These are phyloP conservation scores for Andrographis paniculata DNA, from an alignment of 305 asterid species.

Conservation along the genomic window DNA sequence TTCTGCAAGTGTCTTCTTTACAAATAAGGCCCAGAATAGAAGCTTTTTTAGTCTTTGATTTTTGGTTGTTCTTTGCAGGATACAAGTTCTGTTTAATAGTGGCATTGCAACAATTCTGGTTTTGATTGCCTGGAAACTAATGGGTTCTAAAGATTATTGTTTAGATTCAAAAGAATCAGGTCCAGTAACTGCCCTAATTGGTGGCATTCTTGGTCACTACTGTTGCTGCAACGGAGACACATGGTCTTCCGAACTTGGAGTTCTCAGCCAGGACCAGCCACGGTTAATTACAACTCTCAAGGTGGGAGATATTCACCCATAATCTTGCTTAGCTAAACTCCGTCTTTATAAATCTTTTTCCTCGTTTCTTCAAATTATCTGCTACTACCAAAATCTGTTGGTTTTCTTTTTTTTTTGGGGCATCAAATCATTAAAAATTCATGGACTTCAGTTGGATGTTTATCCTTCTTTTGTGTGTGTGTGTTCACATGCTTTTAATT, in stretches of 20 bases:
- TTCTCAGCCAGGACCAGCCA: conserved; percentile 85
- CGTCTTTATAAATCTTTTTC: not conserved
- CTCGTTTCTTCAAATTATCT: not conserved
- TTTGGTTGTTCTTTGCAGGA: conserved; percentile 43
- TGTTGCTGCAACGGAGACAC: conserved; percentile 96
- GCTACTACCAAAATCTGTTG: too few relatives aligned
- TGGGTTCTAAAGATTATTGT: conserved; percentile 62
- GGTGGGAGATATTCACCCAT: conserved; percentile 44
- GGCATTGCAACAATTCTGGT: conserved; percentile 62
- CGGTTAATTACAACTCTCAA: conserved; percentile 69
- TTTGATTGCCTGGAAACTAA: conserved; percentile 49
- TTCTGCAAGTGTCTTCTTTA: conserved; percentile 1
- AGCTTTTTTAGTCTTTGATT: conserved; percentile 6
- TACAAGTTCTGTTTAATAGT: conserved; percentile 75
- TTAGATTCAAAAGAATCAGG: conserved; percentile 68
- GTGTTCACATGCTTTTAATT: too few relatives aligned
- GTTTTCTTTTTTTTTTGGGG: too few relatives aligned
- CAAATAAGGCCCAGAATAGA: conserved; percentile 1
- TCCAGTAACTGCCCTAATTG: conserved; percentile 45
- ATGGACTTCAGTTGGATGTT: too few relatives aligned
- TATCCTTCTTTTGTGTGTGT: too few relatives aligned
- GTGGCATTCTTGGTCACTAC: conserved; percentile 84
- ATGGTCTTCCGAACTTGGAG: conserved; percentile 96
- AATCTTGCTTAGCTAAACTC: too few relatives aligned
- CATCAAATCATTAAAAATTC: too few relatives aligned